Conservation (phyloP, 768 basidiomycete species). For the Pholiota conissans region DNA sequence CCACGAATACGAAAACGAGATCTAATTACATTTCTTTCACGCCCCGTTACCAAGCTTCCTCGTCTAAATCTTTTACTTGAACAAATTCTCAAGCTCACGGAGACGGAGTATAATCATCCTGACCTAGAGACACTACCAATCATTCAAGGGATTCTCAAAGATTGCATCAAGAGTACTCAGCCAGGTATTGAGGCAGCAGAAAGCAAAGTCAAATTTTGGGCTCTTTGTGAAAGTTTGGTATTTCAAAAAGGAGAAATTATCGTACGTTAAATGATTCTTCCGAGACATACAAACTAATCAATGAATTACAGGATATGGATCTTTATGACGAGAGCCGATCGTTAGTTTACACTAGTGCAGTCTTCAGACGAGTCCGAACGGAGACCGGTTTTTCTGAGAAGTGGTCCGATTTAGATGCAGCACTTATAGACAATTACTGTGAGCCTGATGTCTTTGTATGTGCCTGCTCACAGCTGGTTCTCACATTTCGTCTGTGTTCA, state of each 20-base stretch:
- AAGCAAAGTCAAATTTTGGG: slow-evolving; percentile 86
- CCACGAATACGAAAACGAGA: slow-evolving; percentile 74
- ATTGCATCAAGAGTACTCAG: slow-evolving; percentile 81
- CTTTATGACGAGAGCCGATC: slow-evolving; percentile 75
- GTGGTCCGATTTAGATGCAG: slow-evolving; percentile 70
- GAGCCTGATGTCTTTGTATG: too few species aligned
- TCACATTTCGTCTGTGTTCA: slow-evolving; percentile 25
- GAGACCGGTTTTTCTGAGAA: slow-evolving; percentile 61
- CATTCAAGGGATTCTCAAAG: slow-evolving; percentile 63
- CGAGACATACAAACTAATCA: not conserved
- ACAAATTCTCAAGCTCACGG: slow-evolving; percentile 64
- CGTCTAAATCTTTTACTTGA: slow-evolving; percentile 75
- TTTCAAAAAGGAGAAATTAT: slow-evolving; percentile 83
- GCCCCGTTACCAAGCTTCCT: slow-evolving; percentile 88
- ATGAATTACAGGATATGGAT: slow-evolving; percentile 69
- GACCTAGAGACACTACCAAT: slow-evolving; percentile 79
- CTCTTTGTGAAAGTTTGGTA: slow-evolving; percentile 69
- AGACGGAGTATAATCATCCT: slow-evolving; percentile 66
- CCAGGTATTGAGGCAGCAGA: slow-evolving; percentile 93
- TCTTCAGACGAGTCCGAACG: slow-evolving; percentile 58
- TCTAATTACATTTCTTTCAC: slow-evolving; percentile 77
- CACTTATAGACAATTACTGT: slow-evolving; percentile 62
- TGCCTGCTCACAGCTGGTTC: not conserved
- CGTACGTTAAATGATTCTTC: slow-evolving; percentile 38
- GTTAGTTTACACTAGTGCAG: slow-evolving; percentile 63